Evolutionary conservation across 306 rosid species (phyloP), one percentile per base, ranked within the genome.

Genomic region (Malus sieversii): DNA sequence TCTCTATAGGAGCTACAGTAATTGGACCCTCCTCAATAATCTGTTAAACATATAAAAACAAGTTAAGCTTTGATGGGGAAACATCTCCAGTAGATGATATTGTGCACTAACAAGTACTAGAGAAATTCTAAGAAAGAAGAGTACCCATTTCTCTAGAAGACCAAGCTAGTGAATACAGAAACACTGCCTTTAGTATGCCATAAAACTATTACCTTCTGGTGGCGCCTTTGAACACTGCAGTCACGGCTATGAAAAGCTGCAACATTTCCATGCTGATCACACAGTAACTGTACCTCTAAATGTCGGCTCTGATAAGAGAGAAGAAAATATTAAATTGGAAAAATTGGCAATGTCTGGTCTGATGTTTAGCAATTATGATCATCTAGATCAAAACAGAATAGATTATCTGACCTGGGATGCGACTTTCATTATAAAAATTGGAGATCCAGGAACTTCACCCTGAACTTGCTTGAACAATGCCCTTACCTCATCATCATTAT

Each of bases 211-310:
- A 92, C 99, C 93, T 96, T 96, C 79, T 96, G 99, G 85, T 96
- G 99, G 86, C 99, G 87, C 85, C 99, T 92, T 83, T 96, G 99
- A 89, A 96, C 78, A 86, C 99, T 96, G 87, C 99, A 96, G 82
- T 96, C 99, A 81, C 99, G 98, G 76, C 99, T 96, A 74, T 96
- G 99, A 91, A 96, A 87, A 84, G 99, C 99, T 52, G 96, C 98
- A 82, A 92, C 99, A 71, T 96, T 92, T 81, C 99, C 99, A 45
- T 92, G 68, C 80, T 92, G 93, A 85, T 96, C 99, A 80, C 99
- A 96, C 42, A 96, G 80, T 81, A 96, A 87, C 88, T 96, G 99
- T 77, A 96, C 99, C 86, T 96, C 99, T 66, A 96, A 89, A 84
- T 96, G 99, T 62, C 99, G 99, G 75, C 99, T 92, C 99, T 96